These are phyloP conservation scores for Westerdykella ornata DNA, from an alignment of 2,329 filamentous ascomycete genomes.

Conservation along the genomic window DNA sequence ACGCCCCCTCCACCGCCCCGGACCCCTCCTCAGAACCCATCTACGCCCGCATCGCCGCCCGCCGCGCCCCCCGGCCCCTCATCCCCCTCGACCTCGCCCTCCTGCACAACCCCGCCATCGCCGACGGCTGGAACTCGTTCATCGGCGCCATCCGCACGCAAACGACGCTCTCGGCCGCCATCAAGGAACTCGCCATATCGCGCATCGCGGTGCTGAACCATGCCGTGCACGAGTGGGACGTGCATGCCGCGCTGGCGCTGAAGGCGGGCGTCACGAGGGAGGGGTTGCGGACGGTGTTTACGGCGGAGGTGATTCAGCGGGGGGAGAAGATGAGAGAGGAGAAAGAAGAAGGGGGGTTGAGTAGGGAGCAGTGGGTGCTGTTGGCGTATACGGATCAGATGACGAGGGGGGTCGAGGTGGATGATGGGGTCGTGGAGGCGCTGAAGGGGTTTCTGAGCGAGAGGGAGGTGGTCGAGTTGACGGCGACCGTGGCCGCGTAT, in stretches of 20 bases:
- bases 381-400: constrained; percentile 74
- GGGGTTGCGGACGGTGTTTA: constrained; percentile 43
- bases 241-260: constrained; percentile 63
- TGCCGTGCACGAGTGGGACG: constrained; percentile 80
- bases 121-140: constrained; percentile 56
- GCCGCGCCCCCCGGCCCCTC: constrained; percentile 47
- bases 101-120: constrained; percentile 50
- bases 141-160: constrained; percentile 51
- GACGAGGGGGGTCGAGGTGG: constrained; percentile 66
- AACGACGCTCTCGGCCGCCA: constrained; percentile 43
- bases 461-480: constrained; percentile 71
- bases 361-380: constrained; percentile 55
- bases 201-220: constrained; percentile 75
- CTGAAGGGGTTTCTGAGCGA: constrained; percentile 59
- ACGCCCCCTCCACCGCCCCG: constrained; percentile 46
- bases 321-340: constrained; percentile 32
- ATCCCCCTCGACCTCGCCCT: constrained; percentile 52
- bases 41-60: constrained; percentile 48
- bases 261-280: constrained; percentile 56
- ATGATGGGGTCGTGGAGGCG: constrained; percentile 58
- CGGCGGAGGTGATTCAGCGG: constrained; percentile 19
- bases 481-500: constrained; percentile 70
- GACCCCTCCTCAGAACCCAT: constrained; percentile 40
- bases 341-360: constrained; percentile 40
- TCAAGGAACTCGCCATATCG: constrained; percentile 73